Percentiles rank a stretch among this genome's conserved stretches.
Evolutionary conservation across 2,329 filamentous ascomycete genomes (phyloP).

Genomic region (Monilinia fructigena): DNA sequence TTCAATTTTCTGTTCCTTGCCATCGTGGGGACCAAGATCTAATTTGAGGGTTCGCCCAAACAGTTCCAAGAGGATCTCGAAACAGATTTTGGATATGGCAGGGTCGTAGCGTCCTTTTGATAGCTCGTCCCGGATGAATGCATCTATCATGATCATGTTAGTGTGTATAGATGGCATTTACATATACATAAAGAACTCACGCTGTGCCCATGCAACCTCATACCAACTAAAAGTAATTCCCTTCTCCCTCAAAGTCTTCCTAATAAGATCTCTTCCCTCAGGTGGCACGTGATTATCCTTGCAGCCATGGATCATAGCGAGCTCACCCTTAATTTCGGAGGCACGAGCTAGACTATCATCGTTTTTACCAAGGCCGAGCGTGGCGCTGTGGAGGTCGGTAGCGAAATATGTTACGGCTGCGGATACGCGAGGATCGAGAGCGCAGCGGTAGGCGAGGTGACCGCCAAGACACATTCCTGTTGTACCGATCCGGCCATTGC

Average conservation of each 20-base stretch:
- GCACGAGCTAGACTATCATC: conserved; percentile 61
- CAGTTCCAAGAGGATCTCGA: conserved; percentile 83
- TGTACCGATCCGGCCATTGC: conserved; percentile 74
- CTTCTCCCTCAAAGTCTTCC: conserved; percentile 74
- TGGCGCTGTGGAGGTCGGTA: conserved; percentile 81
- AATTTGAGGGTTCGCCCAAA: conserved; percentile 76
- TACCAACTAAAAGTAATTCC: conserved; percentile 77
- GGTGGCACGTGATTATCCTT: conserved; percentile 88
- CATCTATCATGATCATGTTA: conserved; percentile 51
- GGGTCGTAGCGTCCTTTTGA: conserved; percentile 94
- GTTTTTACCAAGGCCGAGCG: conserved; percentile 66
- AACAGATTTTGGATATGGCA: conserved; percentile 81
- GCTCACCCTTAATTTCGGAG: conserved; percentile 69
- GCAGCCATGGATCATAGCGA: conserved; percentile 89
- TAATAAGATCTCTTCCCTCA: conserved; percentile 77
- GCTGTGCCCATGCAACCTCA: conserved; percentile 90
- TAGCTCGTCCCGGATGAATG: conserved; percentile 89
- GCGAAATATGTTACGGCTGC: conserved; percentile 87
- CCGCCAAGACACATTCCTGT: conserved; percentile 94
- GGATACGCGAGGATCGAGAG: conserved; percentile 72
- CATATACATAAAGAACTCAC: conserved; percentile 44
- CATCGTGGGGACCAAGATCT: conserved; percentile 70
- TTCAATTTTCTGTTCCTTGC: conserved; percentile 61
- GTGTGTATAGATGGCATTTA: not conserved
- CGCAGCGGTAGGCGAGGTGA: conserved; percentile 72